Percentiles rank a stretch among this genome's conserved stretches.
Evolutionary conservation across 1,139 yeast genomes (phyloP).

Genomic region (Nakaseomyces nivariensis): DNA sequence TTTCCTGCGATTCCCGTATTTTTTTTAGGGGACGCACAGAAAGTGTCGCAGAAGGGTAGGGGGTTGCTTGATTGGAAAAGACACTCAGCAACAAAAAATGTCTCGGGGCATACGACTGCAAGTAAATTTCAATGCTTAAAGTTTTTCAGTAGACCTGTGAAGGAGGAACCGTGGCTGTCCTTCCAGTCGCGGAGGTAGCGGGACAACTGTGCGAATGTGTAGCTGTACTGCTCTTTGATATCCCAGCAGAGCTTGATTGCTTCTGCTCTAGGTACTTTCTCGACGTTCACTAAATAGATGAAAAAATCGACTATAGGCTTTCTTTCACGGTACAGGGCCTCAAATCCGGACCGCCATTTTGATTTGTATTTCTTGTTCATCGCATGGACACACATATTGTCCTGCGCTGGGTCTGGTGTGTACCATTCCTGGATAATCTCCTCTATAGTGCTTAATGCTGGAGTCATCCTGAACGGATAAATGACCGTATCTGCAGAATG

Average conservation of each 20-base stretch:
- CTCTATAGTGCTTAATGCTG: conserved; percentile 16
- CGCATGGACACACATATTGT: conserved; percentile 24
- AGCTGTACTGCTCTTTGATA: conserved; percentile 5
- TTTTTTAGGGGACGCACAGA: not conserved
- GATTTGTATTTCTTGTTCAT: conserved; percentile 25
- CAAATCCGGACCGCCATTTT: conserved; percentile 21
- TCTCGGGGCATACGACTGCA: no score
- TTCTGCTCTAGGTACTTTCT: conserved; percentile 4
- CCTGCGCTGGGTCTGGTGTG: conserved; percentile 24
- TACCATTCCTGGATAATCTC: conserved; percentile 27
- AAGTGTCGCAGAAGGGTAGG: not conserved
- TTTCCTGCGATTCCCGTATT: no score
- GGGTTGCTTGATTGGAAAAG: not conserved
- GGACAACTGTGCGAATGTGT: conserved; percentile 12
- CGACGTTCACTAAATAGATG: conserved; percentile 22
- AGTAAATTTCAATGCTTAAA: no score
- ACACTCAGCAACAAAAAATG: no score
- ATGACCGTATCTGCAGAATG: not conserved
- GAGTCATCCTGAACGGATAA: conserved; percentile 12
- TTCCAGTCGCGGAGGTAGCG: conserved; percentile 20
- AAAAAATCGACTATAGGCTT: conserved; percentile 26
- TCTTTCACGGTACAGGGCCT: conserved; percentile 20
- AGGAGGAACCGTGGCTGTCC: conserved; percentile 14
- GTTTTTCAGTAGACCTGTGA: conserved; percentile 10
- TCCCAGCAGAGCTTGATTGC: not conserved